phyloP scores from a whole-genome alignment of 1,139 yeast species.

The Kurtzmaniella quercitrusa region DNA sequence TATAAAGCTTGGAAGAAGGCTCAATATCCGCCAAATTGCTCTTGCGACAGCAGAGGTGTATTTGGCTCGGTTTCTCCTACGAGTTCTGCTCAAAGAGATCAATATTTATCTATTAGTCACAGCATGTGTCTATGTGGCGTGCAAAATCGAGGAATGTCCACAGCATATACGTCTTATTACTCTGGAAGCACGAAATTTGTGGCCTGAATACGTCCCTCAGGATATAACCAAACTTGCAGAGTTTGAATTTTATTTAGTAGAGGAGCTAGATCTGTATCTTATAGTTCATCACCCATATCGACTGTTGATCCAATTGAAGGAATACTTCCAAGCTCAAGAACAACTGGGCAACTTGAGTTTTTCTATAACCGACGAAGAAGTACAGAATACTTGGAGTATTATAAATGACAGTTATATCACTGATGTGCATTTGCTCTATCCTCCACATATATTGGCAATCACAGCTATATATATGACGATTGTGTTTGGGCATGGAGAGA shows the following conservation, averaged over 20 bases:
- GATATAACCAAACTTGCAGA: conserved; percentile 94
- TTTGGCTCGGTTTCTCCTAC: conserved; percentile 66
- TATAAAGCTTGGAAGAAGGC: conserved; percentile 71
- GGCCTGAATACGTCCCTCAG: conserved; percentile 95
- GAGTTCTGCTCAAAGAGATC: conserved; percentile 73
- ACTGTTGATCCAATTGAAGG: conserved; percentile 59
- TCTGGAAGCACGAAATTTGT: conserved; percentile 78
- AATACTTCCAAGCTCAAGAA: conserved; percentile 29
- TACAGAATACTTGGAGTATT: conserved; percentile 85
- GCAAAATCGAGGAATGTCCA: conserved; percentile 94
- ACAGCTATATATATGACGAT: conserved; percentile 75
- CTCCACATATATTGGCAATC: conserved; percentile 89
- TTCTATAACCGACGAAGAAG: conserved; percentile 58
- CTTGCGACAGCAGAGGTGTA: conserved; percentile 88
- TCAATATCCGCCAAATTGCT: conserved; percentile 77
- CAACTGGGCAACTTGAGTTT: conserved; percentile 12
- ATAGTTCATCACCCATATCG: conserved; percentile 88
- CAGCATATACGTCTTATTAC: conserved; percentile 84
- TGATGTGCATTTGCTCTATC: conserved; percentile 73
- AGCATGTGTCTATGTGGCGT: conserved; percentile 82
- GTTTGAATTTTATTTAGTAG: conserved; percentile 89
- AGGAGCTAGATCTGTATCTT: conserved; percentile 78
- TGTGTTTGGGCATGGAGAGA: conserved; percentile 40
- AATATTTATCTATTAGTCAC: conserved; percentile 79
- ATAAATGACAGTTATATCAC: conserved; percentile 88